Evolutionary conservation across 305 asterid species (phyloP).

Genomic region (Fraxinus albicans): DNA sequence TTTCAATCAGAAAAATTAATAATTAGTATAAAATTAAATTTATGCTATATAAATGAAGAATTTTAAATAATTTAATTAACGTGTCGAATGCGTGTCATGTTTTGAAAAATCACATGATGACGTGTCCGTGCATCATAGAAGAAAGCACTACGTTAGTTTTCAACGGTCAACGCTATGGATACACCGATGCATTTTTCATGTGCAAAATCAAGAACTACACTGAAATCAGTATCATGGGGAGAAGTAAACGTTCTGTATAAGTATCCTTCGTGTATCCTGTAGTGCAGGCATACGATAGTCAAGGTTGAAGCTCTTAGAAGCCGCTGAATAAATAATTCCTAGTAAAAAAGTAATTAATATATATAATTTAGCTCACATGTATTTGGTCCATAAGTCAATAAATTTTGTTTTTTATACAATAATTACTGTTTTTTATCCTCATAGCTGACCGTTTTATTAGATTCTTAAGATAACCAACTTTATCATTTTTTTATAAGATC

Average conservation of each 20-base stretch:
- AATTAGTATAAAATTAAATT: too few species aligned
- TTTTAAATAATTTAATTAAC: too few species aligned
- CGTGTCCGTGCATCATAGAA: too few species aligned
- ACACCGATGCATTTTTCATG: background rate
- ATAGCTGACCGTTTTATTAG: background rate
- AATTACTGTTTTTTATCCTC: background rate
- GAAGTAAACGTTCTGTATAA: background rate
- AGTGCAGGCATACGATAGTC: background rate
- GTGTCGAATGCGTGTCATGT: too few species aligned
- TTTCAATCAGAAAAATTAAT: too few species aligned
- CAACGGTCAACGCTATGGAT: background rate
- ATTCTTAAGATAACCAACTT: background rate
- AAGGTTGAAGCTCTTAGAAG: slow-evolving; percentile 11
- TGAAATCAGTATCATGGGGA: background rate
- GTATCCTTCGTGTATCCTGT: background rate
- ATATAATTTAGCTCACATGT: background rate
- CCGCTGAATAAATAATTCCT: background rate
- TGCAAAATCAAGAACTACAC: background rate
- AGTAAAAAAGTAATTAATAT: slow-evolving; percentile 8
- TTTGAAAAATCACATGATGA: too few species aligned
- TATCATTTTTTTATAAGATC: background rate
- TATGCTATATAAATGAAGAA: too few species aligned
- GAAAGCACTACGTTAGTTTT: background rate
- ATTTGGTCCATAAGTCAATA: background rate
- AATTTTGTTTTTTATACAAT: background rate